A percentile compares a stretch with the other conserved stretches of the same genome.
Evolutionary conservation across 805 yeast species (phyloP).

Genomic region (Cyberlindnera mycetangii): DNA sequence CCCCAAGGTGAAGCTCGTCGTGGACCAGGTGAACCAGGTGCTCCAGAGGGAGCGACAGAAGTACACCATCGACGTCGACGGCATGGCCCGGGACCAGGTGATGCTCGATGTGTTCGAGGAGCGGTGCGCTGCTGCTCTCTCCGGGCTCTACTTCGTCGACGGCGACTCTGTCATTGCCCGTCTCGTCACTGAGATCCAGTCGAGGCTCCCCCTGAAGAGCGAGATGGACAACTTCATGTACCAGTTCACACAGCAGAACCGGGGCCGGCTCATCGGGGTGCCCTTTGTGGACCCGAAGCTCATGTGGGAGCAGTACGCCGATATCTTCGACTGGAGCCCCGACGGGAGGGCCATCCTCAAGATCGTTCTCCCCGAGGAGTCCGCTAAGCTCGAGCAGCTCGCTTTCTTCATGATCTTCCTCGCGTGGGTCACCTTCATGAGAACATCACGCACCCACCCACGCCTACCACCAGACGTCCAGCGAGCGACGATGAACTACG

Average conservation of each 20-base stretch:
- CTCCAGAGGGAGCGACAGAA: constrained; percentile 7
- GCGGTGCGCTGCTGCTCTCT: neutral
- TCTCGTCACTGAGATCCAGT: constrained; percentile 8
- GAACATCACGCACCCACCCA: constrained; percentile 5
- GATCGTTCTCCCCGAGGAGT: constrained; percentile 5
- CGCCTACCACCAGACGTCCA: constrained; percentile 2
- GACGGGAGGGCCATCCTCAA: neutral
- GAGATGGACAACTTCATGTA: constrained; percentile 8
- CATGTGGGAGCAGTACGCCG: neutral
- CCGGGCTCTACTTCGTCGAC: neutral
- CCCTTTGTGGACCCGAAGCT: constrained; percentile 4
- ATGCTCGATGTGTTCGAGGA: constrained; percentile 10
- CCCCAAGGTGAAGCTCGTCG: constrained; percentile 1
- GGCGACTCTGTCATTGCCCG: constrained; percentile 2
- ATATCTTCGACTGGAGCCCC: neutral
- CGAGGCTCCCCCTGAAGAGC: constrained; percentile 2
- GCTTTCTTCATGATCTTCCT: constrained; percentile 10
- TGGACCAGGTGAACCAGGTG: constrained; percentile 5
- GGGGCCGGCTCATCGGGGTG: constrained; percentile 8
- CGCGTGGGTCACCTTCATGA: constrained; percentile 10
- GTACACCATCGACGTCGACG: constrained; percentile 1
- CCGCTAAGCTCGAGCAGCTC: constrained; percentile 2
- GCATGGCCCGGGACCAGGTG: constrained; percentile 6
- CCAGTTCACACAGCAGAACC: constrained; percentile 7
- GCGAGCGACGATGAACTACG: constrained; percentile 4